Conservation (phyloP, 345 rosid genomes). For the Lumnitzera littorea region DNA sequence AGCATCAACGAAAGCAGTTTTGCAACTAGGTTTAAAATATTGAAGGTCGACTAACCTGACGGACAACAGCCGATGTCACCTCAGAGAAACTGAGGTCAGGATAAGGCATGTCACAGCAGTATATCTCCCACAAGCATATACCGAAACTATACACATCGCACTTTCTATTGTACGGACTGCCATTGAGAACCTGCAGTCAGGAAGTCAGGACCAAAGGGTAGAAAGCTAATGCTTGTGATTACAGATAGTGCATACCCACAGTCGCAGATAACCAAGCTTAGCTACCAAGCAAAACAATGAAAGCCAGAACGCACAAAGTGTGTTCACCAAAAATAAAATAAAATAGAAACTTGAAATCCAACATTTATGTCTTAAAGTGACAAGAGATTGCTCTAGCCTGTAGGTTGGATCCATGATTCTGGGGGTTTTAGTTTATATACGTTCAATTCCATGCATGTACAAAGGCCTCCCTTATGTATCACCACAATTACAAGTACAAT, state of each 20-base stretch:
- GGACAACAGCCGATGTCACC: slow-evolving; percentile 93
- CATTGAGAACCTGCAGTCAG: slow-evolving; percentile 68
- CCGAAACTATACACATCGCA: slow-evolving; percentile 98
- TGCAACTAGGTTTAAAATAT: not conserved
- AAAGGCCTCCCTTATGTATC: no score
- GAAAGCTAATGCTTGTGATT: not conserved
- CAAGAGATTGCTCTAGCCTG: no score
- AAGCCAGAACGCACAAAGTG: not conserved
- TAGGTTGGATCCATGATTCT: no score
- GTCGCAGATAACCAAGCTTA: not conserved
- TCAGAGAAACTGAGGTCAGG: slow-evolving; percentile 97
- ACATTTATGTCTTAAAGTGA: no score
- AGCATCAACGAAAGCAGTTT: not conserved
- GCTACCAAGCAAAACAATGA: not conserved
- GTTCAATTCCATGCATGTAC: not conserved
- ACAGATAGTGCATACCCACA: not conserved
- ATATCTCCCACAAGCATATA: slow-evolving; percentile 96
- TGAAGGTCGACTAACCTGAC: slow-evolving; percentile 48
- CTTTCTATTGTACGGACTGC: slow-evolving; percentile 83
- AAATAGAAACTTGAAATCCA: not conserved
- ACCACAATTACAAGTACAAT: no score
- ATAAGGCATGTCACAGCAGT: slow-evolving; percentile 99
- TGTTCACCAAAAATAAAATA: not conserved
- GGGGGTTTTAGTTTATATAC: not conserved
- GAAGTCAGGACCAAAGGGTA: slow-evolving; percentile 3